Evolutionary conservation across 345 rosid species (phyloP), one percentile per base, ranked within the genome.

Genomic region (Abelmoschus esculentus): DNA sequence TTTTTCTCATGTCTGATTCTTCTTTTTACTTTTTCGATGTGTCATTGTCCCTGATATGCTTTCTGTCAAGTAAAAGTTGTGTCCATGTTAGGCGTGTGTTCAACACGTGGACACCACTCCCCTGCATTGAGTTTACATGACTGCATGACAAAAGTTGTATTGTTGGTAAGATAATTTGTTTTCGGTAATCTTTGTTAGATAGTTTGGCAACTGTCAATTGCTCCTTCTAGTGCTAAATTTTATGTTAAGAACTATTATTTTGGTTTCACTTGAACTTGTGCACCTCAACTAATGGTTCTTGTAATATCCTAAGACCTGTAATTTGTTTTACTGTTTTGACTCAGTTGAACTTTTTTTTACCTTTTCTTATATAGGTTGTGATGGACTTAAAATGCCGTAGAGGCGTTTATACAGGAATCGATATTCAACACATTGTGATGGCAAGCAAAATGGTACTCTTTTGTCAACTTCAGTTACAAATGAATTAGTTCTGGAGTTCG

Each of bases 371-470:
- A 67, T 40, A 92, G 98, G 96, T 91, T 71, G 97, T 91, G 59
- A 91, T 93, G 98, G 88, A 95, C 62, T 56, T 93, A 66, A 91
- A 87, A 80, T 93, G 97, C 75, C 85, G 91, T 31, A 96, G 96
- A 74, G 99, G 97, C 22, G 83, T 91, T 4, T 83, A 72, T 74
- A 86, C 93, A 5, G 99, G 97, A 77, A 86, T 93, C n/a, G 79
- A 88, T 81, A 82, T 88, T 8, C 82, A 80, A 26, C 96, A 91
- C 66, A 91, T 93, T 73, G 83, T 85, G 71, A 86, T 87, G 96
- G 75, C 97, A 34, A 93, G 97, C 96, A 91, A 87, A 84, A 91
- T 95, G 99, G 99, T 95, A 83, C 63, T 67, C 71, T 14, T 70
- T 5, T 50, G 53, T 26, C 19, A 53, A 28, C 38, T 57, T 47